Evolutionary conservation across 495 filamentous ascomycete genomes (phyloP).

Genomic region (Xylaria longipes): DNA sequence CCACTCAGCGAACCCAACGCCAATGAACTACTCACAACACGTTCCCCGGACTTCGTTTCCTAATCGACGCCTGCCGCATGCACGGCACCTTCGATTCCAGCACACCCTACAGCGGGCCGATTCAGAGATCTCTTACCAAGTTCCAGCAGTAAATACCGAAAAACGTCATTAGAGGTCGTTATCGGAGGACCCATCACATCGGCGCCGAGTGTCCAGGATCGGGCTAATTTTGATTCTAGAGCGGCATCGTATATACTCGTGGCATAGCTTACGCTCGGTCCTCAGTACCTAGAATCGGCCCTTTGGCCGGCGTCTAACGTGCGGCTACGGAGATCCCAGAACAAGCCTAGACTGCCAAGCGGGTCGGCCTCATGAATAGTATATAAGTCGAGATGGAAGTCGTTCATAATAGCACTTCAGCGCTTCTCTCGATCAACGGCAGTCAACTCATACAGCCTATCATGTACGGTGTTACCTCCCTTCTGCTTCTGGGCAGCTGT

Average conservation of each 20-base stretch:
- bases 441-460: slow-evolving; percentile 46
- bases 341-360: slow-evolving; percentile 19
- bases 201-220: background rate
- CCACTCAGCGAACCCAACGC: slow-evolving; percentile 6
- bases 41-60: slow-evolving; percentile 23
- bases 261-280: background rate
- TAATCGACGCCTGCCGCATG: slow-evolving; percentile 15
- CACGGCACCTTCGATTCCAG: background rate
- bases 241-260: background rate
- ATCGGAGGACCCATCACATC: background rate
- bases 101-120: slow-evolving; percentile 13
- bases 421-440: slow-evolving; percentile 34
- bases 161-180: background rate
- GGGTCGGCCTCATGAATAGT: background rate
- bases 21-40: background rate
- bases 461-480: slow-evolving; percentile 52
- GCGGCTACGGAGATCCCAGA: background rate
- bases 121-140: background rate
- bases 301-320: slow-evolving; percentile 6
- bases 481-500: slow-evolving; percentile 53
- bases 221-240: background rate
- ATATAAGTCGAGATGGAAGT: slow-evolving; percentile 35
- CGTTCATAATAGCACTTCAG: slow-evolving; percentile 28
- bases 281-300: slow-evolving; percentile 14
- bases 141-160: slow-evolving; percentile 6